Evolutionary conservation across 352 stramenopile genomes (phyloP).

Genomic region (Phytophthora sojae): DNA sequence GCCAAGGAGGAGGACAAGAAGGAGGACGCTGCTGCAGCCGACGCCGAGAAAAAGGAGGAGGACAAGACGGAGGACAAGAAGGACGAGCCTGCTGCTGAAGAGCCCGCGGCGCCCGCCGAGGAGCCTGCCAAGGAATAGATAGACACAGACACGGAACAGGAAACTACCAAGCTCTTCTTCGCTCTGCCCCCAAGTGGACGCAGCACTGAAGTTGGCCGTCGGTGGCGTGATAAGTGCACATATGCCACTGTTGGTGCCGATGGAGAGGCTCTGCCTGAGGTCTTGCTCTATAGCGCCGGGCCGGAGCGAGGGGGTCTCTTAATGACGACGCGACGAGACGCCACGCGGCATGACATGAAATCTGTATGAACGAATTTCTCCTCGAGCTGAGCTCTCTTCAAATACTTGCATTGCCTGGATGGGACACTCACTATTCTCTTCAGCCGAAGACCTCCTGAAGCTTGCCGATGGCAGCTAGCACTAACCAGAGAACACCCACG

Average conservation of each 20-base stretch:
- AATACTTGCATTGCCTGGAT: slow-evolving; percentile 35
- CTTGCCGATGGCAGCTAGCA: slow-evolving; percentile 76
- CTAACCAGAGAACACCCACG: slow-evolving; percentile 85
- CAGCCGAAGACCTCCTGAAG: slow-evolving; percentile 83
- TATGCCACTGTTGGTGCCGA: not conserved
- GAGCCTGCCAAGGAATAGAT: slow-evolving; percentile 38
- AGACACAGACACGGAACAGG: not conserved
- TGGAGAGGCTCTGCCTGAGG: no score
- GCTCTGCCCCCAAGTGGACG: not conserved
- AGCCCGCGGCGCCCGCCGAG: slow-evolving; percentile 20
- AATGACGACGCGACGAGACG: slow-evolving; percentile 22
- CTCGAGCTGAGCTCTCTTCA: slow-evolving; percentile 21
- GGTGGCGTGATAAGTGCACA: not conserved
- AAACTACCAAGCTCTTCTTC: not conserved
- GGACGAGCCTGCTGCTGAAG: slow-evolving; percentile 33
- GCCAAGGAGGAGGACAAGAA: slow-evolving; percentile 32
- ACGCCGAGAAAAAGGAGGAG: slow-evolving; percentile 13
- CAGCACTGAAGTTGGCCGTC: not conserved
- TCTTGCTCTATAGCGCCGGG: slow-evolving; percentile 6
- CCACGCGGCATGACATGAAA: slow-evolving; percentile 11
- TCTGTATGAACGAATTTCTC: slow-evolving; percentile 40
- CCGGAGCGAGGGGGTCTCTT: not conserved
- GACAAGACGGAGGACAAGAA: slow-evolving; percentile 31
- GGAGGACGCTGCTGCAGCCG: slow-evolving; percentile 14
- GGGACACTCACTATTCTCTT: slow-evolving; percentile 23